Conservation (phyloP, 2,329 filamentous ascomycete genomes). For the Waltergamsia citrina region DNA sequence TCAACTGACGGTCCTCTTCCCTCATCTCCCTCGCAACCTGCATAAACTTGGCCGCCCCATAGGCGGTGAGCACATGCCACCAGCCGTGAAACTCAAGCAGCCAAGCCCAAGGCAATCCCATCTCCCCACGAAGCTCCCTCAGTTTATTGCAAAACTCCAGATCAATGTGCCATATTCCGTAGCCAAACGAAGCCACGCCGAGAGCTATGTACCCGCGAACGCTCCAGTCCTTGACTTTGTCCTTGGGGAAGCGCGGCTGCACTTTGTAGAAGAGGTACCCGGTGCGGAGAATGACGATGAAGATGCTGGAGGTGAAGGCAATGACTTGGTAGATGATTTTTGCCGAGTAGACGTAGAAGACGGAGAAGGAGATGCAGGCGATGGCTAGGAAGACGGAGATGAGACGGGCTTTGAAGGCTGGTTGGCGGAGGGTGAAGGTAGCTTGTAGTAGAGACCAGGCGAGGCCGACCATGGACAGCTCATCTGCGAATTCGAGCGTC, state of each 20-base stretch:
- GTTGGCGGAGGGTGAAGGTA: constrained; percentile 32
- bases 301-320: constrained; percentile 23
- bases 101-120: constrained; percentile 47
- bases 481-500: constrained; percentile 37
- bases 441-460: constrained; percentile 41
- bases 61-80: constrained; percentile 56
- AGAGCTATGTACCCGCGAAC: constrained; percentile 17
- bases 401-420: constrained; percentile 17
- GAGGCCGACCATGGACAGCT: constrained; percentile 47
- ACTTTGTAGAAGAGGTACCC: constrained; percentile 23
- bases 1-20: too few relatives aligned
- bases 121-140: constrained; percentile 26
- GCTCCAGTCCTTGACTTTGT: constrained; percentile 14
- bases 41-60: too few relatives aligned
- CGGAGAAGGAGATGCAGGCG: too few relatives aligned
- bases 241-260: constrained; percentile 15
- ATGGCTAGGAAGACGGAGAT: constrained; percentile 19
- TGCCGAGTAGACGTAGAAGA: too few relatives aligned
- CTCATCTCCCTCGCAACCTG: too few relatives aligned
- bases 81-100: constrained; percentile 51
- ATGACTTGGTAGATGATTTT: too few relatives aligned
- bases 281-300: constrained; percentile 20
- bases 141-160: constrained; percentile 40
- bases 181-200: constrained; percentile 30
- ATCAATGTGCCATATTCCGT: constrained; percentile 48